Evolutionary conservation across 495 filamentous ascomycete species (phyloP).

Genomic region (Tetracladium setigerum): DNA sequence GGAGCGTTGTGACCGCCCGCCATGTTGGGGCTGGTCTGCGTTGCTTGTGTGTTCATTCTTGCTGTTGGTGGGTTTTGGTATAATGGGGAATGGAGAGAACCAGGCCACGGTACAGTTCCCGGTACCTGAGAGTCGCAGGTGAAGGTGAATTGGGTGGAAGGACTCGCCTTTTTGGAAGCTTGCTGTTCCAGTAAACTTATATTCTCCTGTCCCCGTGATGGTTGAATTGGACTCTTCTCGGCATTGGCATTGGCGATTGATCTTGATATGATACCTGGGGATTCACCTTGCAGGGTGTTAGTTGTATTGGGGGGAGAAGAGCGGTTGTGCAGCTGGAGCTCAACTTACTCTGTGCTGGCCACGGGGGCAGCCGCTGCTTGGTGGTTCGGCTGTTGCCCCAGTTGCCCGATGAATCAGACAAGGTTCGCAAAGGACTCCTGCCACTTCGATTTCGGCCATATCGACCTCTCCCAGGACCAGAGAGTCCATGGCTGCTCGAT

Average conservation of each 20-base stretch:
- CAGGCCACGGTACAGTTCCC: conserved; percentile 39
- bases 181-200: conserved; percentile 69
- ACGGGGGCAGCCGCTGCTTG: conserved; percentile 30
- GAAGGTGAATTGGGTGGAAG: conserved; percentile 85
- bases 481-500: conserved; percentile 41
- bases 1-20: conserved; percentile 25
- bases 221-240: conserved; percentile 55
- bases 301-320: background rate
- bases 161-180: conserved; percentile 46
- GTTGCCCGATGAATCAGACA: conserved; percentile 44
- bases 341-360: conserved; percentile 36
- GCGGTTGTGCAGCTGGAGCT: background rate
- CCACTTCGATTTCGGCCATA: conserved; percentile 59
- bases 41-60: conserved; percentile 47
- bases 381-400: conserved; percentile 41
- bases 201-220: conserved; percentile 58
- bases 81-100: conserved; percentile 10
- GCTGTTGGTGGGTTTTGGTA: conserved; percentile 14
- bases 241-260: conserved; percentile 81
- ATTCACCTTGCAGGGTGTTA: conserved; percentile 27
- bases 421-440: conserved; percentile 55
- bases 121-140: conserved; percentile 61
- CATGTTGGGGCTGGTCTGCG: conserved; percentile 53
- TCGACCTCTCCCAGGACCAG: conserved; percentile 50
- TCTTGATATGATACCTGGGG: conserved; percentile 71